Base-by-base conservation (phyloP, 495 filamentous ascomycete genomes). In the Penicillium alfredii region DNA sequence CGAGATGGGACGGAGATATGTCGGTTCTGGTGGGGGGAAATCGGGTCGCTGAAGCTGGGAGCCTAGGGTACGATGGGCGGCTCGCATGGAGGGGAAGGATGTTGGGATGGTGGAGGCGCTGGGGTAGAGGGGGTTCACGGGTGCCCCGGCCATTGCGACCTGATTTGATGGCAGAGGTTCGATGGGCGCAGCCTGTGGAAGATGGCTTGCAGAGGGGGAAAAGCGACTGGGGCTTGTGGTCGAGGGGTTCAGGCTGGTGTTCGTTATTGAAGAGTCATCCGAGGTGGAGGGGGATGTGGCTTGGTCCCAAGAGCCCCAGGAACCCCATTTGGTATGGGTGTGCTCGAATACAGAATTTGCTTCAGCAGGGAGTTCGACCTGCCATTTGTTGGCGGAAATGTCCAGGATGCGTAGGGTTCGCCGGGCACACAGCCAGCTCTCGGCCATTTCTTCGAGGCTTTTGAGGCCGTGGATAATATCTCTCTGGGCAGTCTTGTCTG, bases 361-460 rank as follows among this genome's bases (percentile, higher is more conserved):
- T 58, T 96, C 89, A 40, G 83, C 79, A 0, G 93, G 93, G 10
- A 97, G 60, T 23, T 86, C 78, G 11, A 95, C 77, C 8, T 82
- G 82, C 92, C 92, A 97, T 42, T 88, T 87, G 15, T 76, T 74
- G 5, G 84, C 84, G n/a, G 93, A 77, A 16, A 90, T 75, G 38
- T 82, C 86, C 24, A 98, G 68, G 23, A 96, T 94, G 35, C 80
- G 72, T 1, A 97, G 72, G 0, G 93, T 88, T 13, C 90, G 73
- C 20, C 88, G 72, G 8, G 88, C 93, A 49, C 89, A 90, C 3
- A 87, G 78, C 92, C 92, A 98, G 42, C 84, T 80, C 60, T 95
- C 90, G 1, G 84, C 88, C 47, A 98, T 96, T 53, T 98, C 93
- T 60, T 97, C 92, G 8, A 97, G 76, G 42, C 92, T 85, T 35